Evolutionary conservation across 164 flowering plant genomes (phyloP), one percentile per base, ranked within the genome.

Genomic region (Stephania yunnanensis): DNA sequence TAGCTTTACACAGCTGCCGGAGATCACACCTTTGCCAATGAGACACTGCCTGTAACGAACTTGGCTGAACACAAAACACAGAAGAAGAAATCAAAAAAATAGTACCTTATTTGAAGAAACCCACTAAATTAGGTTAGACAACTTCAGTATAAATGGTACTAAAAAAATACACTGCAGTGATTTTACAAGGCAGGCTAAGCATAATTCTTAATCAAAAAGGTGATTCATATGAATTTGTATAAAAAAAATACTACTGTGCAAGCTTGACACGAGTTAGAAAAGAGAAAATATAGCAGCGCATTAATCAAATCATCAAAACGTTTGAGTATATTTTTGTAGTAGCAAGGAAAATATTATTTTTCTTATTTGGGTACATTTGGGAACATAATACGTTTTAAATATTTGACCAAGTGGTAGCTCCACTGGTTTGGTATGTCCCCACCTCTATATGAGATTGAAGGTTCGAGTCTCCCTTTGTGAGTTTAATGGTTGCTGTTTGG

Each of bases 31-130:
- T 74, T 73, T 75, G 82, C 65, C 81, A 67, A 44, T 74, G 73
- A 74, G 79, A 75, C 50, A 73, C 76, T 77, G 78, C 73, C 72
- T 45, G 69, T 50, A 84, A 73, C 45, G 80, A 76, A 79, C 77
- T 79, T 48, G 81, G 69, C 96, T 91, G 88, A 48, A 78, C 10
- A 80, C 36, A 6, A 70, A 73, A 46, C 65, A 76, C 50, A 69
- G 12, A 30, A 72, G 31, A 1, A 11, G 61, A 64, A 20, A 13
- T 58, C 6, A 22, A 45, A 55, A 15, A 61, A 20, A 25, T 46
- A 1, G 52, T 46, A 15, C 12, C 30, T 65, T 72, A 36, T 19
- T 48, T 22, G 30, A 36, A 15, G 20, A 15, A 58, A 58, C 20
- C 19, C 64, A 6, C 64, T n/a, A 58, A 17, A 58, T 10, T 55